Evolutionary conservation across 352 stramenopile genomes (phyloP).

Genomic region (Pythium dissotocum): DNA sequence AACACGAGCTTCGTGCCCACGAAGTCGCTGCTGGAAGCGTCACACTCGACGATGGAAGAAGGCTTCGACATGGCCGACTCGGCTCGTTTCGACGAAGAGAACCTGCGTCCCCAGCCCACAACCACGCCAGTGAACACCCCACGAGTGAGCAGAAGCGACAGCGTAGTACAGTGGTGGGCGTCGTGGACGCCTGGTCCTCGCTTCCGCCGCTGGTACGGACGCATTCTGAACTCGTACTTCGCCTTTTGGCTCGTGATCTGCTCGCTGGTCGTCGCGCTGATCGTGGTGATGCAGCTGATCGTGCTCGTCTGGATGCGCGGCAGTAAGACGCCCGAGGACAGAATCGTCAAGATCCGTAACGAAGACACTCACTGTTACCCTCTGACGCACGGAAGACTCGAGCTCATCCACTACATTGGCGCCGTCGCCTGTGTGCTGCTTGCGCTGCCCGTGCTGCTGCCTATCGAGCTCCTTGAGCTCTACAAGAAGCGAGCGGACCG

Average conservation of each 20-base stretch:
- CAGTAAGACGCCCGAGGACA: conserved; percentile 4
- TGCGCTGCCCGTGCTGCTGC: conserved; percentile 58
- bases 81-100: not conserved
- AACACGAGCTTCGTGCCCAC: not conserved
- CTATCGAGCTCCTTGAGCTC: conserved; percentile 44
- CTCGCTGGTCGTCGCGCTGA: conserved; percentile 46
- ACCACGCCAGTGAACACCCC: not conserved
- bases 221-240: conserved; percentile 71
- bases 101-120: not conserved
- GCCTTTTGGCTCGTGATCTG: conserved; percentile 64
- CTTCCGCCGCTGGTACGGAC: conserved; percentile 29
- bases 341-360: not conserved
- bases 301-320: conserved; percentile 27
- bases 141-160: not conserved
- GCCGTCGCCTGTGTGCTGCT: conserved; percentile 39
- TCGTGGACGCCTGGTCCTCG: conserved; percentile 3
- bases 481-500: conserved; percentile 48
- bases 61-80: conserved; percentile 3
- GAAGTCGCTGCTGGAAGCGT: not conserved
- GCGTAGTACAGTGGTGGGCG: not conserved
- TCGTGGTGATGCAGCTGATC: conserved; percentile 46
- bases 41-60: conserved; percentile 9
- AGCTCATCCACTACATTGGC: conserved; percentile 6
- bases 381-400: conserved; percentile 2
- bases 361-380: not conserved